Evolutionary conservation across 305 asterid genomes (phyloP), one percentile per base, ranked within the genome.

Genomic region (Striga hermonthica): DNA sequence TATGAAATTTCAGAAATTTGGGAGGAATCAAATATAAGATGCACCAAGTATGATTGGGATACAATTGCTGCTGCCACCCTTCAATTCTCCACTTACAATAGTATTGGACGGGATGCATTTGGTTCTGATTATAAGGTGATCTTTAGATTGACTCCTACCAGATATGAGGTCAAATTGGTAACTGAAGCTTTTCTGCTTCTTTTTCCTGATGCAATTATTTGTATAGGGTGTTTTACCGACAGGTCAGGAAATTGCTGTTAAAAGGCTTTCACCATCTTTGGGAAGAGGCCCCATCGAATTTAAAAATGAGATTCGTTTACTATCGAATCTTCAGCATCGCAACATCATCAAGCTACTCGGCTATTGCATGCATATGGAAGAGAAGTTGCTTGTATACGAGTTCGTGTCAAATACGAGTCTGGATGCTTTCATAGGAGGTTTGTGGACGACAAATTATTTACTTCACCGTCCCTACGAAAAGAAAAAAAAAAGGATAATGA

Each of bases 71-170:
- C 67, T 28, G 77, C 83, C 43, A 78, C 80, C 36, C 48, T 60
- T 44, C 62, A 69, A 14, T 78, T 78, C 70, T 72, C 75, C 3
- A 0, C n/a, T 37, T 47, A 59, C 22, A 40, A 48, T 9, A 47
- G 13, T 49, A 49, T 78, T 56, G 82, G 75, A 44, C 0, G 9
- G 8, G 79, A 68, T 10, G 45, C 3, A 36, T 56, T n/a, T 57
- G 60, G 68, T 35, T 13, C 64, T 41, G 73, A 70, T 15, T 73
- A 69, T 66, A 77, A 73, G 78, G 81, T 77, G 66, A 66, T 16
- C 64, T 36, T 52, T 57, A 55, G 52, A 64, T 47, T 45, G 37
- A 44, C 28, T 0, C 9, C 9, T 7, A 56, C 14, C 10, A 47
- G 10, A 41, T 7, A 48, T 56, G 59, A 54, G 22, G 38, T 22